These are phyloP conservation scores for Arthromyces matolae DNA, from an alignment of 768 basidiomycete genomes.

Conservation along the genomic window DNA sequence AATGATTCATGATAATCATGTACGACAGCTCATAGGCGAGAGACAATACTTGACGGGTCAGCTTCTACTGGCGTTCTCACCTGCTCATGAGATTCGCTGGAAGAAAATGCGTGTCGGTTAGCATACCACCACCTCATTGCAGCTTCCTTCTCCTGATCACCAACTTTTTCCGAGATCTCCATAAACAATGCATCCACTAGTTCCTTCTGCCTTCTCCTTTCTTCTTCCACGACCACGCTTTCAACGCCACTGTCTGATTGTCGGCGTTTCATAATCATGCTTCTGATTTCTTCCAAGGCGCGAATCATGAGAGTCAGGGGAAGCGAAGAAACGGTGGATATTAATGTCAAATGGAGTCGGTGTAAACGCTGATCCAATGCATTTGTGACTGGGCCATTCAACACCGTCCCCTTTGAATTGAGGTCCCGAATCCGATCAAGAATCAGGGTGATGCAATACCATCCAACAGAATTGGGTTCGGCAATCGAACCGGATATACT, in stretches of 20 bases:
- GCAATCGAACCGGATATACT: constrained; percentile 30
- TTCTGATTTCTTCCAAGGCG: constrained; percentile 47
- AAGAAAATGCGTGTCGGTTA: constrained; percentile 22
- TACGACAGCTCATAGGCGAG: constrained; percentile 14
- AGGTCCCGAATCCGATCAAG: constrained; percentile 42
- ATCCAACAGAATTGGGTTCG: constrained; percentile 48
- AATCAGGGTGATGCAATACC: constrained; percentile 63
- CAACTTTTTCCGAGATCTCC: constrained; percentile 61
- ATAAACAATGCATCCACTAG: constrained; percentile 56
- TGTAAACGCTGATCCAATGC: constrained; percentile 34
- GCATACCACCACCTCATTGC: constrained; percentile 74
- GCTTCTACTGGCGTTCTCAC: constrained; percentile 5
- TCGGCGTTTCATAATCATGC: constrained; percentile 27
- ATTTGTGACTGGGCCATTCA: constrained; percentile 14
- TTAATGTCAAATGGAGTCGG: constrained; percentile 59
- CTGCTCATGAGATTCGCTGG: neutral
- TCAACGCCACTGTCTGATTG: constrained; percentile 19
- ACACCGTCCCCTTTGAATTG: constrained; percentile 21
- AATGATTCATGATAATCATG: neutral
- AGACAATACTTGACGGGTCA: neutral
- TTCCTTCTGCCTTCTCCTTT: constrained; percentile 30
- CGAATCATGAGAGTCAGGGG: constrained; percentile 53
- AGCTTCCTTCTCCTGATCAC: constrained; percentile 65
- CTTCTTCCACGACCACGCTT: constrained; percentile 8
- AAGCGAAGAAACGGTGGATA: constrained; percentile 63